Evolutionary conservation across 768 basidiomycete genomes (phyloP), one percentile per base, ranked within the genome.

Genomic region (Paxillus rubicundulus): DNA sequence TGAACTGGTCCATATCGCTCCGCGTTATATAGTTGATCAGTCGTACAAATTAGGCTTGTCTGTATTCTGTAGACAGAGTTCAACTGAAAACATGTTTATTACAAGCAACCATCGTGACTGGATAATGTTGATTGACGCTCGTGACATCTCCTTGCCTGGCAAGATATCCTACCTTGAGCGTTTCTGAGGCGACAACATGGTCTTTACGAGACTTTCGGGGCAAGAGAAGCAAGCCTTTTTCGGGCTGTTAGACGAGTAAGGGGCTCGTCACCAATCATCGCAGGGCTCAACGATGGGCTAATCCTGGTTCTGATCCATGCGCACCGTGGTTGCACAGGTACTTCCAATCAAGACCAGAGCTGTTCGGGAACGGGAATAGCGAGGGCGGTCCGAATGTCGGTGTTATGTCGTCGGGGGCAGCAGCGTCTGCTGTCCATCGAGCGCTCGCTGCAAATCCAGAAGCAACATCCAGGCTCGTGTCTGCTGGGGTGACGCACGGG

Each of bases 221-320:
- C 71, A 82, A 57, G 89, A 92, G 68, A 91, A 91, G 67, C 80
- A 87, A 49, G 89, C 89, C 13, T 91, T 92, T 69, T 92, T 92
- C 63, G 76, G 79, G 28, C 78, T 92, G 20, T 73, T 92, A 33
- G 89, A 92, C 65, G 89, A 92, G 89, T 90, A 67, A 71, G 59
- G 54, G 59, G 62, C 65, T 4, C 7, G 18, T 30, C 45, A 2
- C 30, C 9, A 21, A 21, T 37, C 43, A 28, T 21, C 14, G 4
- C 33, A 6, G 34, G 49, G 27, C 24, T 36, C 45, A 53, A 50
- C 39, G 47, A 44, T 30, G 30, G n/a, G n/a, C 30, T 30, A 28
- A 16, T 28, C 28, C 24, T n/a, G 24, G 17, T 28, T 30, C 43
- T 44, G 28, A 44, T 38, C 18, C 28, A 24, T 33, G 24, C 36